Evolutionary conservation across 805 yeast genomes (phyloP), one percentile per base, ranked within the genome.

Genomic region (Blastobotrys attinorum): DNA sequence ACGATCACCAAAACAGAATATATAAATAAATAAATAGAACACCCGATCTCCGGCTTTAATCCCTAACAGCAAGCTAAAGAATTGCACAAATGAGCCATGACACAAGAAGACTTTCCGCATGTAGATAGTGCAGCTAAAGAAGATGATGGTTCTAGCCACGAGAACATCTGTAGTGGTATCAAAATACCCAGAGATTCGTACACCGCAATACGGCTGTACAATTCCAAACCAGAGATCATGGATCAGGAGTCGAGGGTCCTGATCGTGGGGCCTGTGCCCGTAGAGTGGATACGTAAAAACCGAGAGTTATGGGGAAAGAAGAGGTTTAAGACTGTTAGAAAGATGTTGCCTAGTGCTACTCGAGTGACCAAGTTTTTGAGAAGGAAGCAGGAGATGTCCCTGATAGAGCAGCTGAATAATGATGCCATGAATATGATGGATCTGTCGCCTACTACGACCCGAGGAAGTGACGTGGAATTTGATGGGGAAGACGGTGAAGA

Each of bases 261-360:
- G 33, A 44, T 62, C n/a, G 43, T 63, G 3, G 68, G 68, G 17
- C 59, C 56, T 5, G 50, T 60, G n/a, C 63, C 67, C 2, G 33
- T 37, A 6, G 54, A 46, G 31, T 50, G 57, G 51, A 42, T 58
- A 15, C 31, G 36, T 15, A 44, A 20, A 13, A 46, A 47, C 29
- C 41, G 44, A 29, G 40, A 38, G 8, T 31, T 39, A 1, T 52
- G 53, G 53, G 42, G 46, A 5, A 35, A 23, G 11, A 23, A 44
- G 40, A 21, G 32, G 29, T 17, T 18, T 11, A 25, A 22, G 3
- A 37, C 29, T 15, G 22, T 47, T 42, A 37, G 23, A 23, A 11
- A 17, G 15, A 8, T 47, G 34, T 34, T 46, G 22, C 50, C 51
- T 13, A 43, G 23, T 6, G 27, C 41, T 25, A 16, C 35, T 22